These are phyloP conservation scores for Sugiyamaella marilandica DNA, from an alignment of 805 yeast species.

Conservation along the genomic window DNA sequence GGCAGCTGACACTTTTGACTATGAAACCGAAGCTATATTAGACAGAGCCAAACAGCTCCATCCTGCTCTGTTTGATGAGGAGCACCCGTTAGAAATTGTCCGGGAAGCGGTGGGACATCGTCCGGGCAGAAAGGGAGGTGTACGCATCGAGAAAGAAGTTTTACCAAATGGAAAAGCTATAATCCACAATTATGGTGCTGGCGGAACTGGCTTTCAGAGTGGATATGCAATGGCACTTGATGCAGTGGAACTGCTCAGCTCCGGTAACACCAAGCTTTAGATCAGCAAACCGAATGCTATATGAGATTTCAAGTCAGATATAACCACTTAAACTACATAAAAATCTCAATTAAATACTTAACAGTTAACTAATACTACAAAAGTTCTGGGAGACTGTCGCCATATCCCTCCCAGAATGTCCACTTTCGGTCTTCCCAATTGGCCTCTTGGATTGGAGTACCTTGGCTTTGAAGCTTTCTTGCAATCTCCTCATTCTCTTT, in stretches of 20 bases:
- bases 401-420: neutral
- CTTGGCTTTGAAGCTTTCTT: neutral
- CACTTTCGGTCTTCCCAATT: conserved; percentile 2
- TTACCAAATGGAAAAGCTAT: conserved; percentile 37
- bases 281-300: neutral
- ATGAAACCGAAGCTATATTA: conserved; percentile 58
- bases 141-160: conserved; percentile 56
- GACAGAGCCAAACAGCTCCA: conserved; percentile 49
- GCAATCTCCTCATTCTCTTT: conserved; percentile 14
- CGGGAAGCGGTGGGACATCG: conserved; percentile 70
- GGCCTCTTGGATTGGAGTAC: neutral
- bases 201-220: conserved; percentile 73
- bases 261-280: neutral
- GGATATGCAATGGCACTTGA: conserved; percentile 59
- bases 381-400: neutral
- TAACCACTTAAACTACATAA: too few relatives aligned
- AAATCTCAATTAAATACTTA: too few relatives aligned
- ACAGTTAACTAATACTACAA: neutral
- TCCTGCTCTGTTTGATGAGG: conserved; percentile 39
- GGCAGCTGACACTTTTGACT: conserved; percentile 53
- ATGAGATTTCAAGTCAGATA: too few relatives aligned
- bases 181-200: conserved; percentile 76
- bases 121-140: conserved; percentile 74
- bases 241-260: conserved; percentile 28
- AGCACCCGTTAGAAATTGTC: conserved; percentile 43